phyloP scores from a whole-genome alignment of 305 asterid genomes.

The Ilex paraguariensis region DNA sequence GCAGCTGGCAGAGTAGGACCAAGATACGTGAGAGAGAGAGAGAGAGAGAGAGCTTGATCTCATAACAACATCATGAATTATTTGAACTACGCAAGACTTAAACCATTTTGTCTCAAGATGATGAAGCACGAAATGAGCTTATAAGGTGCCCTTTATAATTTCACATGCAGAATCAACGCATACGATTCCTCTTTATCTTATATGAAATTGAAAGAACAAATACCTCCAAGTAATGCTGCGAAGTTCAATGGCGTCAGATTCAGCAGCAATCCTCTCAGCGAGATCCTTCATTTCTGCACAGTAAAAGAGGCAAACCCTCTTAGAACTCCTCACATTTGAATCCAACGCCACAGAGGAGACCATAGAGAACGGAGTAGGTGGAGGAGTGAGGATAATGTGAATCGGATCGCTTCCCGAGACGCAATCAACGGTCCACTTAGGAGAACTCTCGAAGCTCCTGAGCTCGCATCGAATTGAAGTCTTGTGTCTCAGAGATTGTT shows the following conservation, averaged over 20 bases:
- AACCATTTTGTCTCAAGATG: not conserved
- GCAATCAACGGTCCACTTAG: constrained; percentile 78
- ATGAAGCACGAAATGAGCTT: not conserved
- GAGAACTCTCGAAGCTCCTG: constrained; percentile 29
- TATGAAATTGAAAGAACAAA: too few relatives aligned
- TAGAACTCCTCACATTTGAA: constrained; percentile 36
- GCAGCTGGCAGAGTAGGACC: too few relatives aligned
- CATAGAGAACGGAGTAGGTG: constrained; percentile 29
- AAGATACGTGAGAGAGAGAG: too few relatives aligned
- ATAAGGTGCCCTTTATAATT: not conserved
- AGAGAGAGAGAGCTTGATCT: too few relatives aligned
- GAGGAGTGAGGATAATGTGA: constrained; percentile 80
- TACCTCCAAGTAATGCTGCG: constrained; percentile 91
- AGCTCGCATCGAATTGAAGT: constrained; percentile 48
- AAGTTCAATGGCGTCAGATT: constrained; percentile 88
- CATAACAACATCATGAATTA: too few relatives aligned
- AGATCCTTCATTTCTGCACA: constrained; percentile 88
- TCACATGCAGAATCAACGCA: not conserved
- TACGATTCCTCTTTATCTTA: too few relatives aligned
- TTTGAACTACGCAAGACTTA: too few relatives aligned
- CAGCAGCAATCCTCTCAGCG: constrained; percentile 72
- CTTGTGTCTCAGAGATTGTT: not conserved
- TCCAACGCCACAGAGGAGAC: constrained; percentile 31
- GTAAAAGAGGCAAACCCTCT: constrained; percentile 75
- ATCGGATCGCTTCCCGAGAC: constrained; percentile 67